Conservation (phyloP, 1,139 yeast genomes). For the Meyerozyma elateridarum region DNA sequence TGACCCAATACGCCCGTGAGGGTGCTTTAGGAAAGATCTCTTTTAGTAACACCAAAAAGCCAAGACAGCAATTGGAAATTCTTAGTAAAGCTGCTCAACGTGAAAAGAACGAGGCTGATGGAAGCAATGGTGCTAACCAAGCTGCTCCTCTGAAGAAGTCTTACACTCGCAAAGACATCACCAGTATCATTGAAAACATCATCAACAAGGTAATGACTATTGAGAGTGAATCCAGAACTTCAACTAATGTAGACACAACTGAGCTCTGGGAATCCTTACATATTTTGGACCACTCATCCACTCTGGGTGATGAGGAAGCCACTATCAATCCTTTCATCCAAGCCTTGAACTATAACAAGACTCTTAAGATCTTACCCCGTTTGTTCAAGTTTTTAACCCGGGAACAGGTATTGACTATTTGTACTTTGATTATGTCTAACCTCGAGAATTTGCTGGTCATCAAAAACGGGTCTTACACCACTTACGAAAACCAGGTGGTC, state of each 20-base stretch:
- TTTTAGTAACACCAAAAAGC: slow-evolving; percentile 76
- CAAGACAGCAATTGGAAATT: slow-evolving; percentile 81
- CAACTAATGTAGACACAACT: slow-evolving; percentile 48
- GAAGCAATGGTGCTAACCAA: slow-evolving; percentile 5
- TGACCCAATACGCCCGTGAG: slow-evolving; percentile 66
- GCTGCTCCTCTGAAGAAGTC: slow-evolving; percentile 1
- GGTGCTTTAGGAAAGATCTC: slow-evolving; percentile 92
- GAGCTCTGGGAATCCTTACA: slow-evolving; percentile 78
- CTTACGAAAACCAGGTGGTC: slow-evolving; percentile 47
- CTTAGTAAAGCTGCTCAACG: slow-evolving; percentile 51
- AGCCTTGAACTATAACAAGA: slow-evolving; percentile 79
- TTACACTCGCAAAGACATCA: slow-evolving; percentile 40
- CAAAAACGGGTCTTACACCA: slow-evolving; percentile 71
- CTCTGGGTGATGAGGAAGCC: slow-evolving; percentile 39
- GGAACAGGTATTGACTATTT: slow-evolving; percentile 74
- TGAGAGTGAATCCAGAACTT: slow-evolving; percentile 79
- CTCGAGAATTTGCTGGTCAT: slow-evolving; percentile 78
- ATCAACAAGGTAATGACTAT: slow-evolving; percentile 74
- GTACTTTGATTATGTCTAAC: slow-evolving; percentile 77
- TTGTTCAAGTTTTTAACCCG: slow-evolving; percentile 76
- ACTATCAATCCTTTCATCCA: slow-evolving; percentile 78
- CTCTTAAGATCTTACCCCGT: slow-evolving; percentile 84
- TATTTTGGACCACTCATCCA: slow-evolving; percentile 49
- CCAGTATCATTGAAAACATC: slow-evolving; percentile 66
- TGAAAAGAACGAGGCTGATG: slow-evolving; percentile 30